Percentiles rank a stretch among this genome's conserved stretches.
These are phyloP conservation scores for Fusarium chlamydosporum DNA, from an alignment of 2,329 filamentous ascomycete genomes.

Conservation along the genomic window DNA sequence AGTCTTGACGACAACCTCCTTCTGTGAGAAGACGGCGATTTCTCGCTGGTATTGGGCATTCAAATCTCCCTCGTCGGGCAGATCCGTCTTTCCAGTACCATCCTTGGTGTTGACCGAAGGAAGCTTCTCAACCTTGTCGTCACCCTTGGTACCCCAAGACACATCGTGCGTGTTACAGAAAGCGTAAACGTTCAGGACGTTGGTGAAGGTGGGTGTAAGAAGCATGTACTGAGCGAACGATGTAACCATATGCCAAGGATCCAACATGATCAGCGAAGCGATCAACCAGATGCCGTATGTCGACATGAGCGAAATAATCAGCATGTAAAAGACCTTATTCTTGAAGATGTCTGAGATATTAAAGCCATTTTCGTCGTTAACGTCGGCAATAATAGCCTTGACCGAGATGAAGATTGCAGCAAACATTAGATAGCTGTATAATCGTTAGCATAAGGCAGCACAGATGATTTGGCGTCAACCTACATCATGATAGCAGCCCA, in stretches of 20 bases:
- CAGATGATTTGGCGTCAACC: constrained; percentile 53
- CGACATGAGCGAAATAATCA: constrained; percentile 91
- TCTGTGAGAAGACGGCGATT: constrained; percentile 78
- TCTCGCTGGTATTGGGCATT: constrained; percentile 96
- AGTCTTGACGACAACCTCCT: constrained; percentile 80
- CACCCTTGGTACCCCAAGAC: constrained; percentile 80
- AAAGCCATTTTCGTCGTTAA: constrained; percentile 74
- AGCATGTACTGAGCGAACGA: constrained; percentile 94
- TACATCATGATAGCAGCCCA: constrained; percentile 96
- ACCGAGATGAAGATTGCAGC: constrained; percentile 96
- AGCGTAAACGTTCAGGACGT: constrained; percentile 98
- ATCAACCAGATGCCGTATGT: constrained; percentile 96
- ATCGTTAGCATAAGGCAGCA: constrained; percentile 41
- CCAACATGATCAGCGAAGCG: constrained; percentile 92
- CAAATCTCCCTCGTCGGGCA: constrained; percentile 94
- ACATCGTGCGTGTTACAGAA: constrained; percentile 71
- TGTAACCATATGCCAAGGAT: constrained; percentile 99
- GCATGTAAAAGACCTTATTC: constrained; percentile 90
- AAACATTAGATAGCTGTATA: constrained; percentile 84
- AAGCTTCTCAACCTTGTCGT: constrained; percentile 93
- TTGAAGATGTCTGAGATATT: constrained; percentile 80
- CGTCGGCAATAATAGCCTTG: constrained; percentile 81
- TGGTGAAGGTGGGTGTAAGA: constrained; percentile 95
- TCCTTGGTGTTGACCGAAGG: constrained; percentile 91
- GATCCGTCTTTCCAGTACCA: constrained; percentile 90